Conservation (phyloP, 2,329 filamentous ascomycete species). For the Clarireedia homoeocarpa region DNA sequence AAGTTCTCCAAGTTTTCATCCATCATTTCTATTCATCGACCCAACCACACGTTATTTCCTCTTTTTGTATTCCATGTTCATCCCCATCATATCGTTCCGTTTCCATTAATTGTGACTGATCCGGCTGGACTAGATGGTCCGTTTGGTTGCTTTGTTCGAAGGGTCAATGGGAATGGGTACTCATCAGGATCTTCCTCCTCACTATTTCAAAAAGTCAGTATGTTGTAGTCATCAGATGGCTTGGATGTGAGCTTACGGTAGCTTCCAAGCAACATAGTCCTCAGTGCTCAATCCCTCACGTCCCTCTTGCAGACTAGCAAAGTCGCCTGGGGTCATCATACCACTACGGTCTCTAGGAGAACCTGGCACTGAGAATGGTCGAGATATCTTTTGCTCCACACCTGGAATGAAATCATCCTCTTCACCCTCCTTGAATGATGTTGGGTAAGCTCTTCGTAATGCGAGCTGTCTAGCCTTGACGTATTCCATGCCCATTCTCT, state of each 20-base stretch:
- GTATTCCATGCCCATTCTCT: slow-evolving; percentile 98
- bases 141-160: slow-evolving; percentile 38
- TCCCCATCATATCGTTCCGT: slow-evolving; percentile 10
- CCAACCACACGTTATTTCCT: neutral
- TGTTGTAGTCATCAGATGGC: neutral
- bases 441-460: slow-evolving; percentile 82
- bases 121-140: slow-evolving; percentile 27
- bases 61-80: neutral
- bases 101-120: slow-evolving; percentile 23
- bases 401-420: slow-evolving; percentile 88
- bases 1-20: neutral
- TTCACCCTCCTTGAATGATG: slow-evolving; percentile 70
- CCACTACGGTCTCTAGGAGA: slow-evolving; percentile 84
- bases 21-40: neutral
- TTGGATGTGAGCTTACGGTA: slow-evolving; percentile 61
- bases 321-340: slow-evolving; percentile 99
- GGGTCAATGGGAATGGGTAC: slow-evolving; percentile 62
- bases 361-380: slow-evolving; percentile 88
- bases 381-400: slow-evolving; percentile 89
- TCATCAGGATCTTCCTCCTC: slow-evolving; percentile 89
- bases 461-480: slow-evolving; percentile 94
- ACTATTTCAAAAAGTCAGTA: slow-evolving; percentile 44
- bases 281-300: slow-evolving; percentile 89
- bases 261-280: slow-evolving; percentile 96
- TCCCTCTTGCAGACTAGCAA: slow-evolving; percentile 91